These are phyloP conservation scores for Deuterostichococcus epilithicus DNA, from an alignment of 139 green algal species.

Conservation along the genomic window DNA sequence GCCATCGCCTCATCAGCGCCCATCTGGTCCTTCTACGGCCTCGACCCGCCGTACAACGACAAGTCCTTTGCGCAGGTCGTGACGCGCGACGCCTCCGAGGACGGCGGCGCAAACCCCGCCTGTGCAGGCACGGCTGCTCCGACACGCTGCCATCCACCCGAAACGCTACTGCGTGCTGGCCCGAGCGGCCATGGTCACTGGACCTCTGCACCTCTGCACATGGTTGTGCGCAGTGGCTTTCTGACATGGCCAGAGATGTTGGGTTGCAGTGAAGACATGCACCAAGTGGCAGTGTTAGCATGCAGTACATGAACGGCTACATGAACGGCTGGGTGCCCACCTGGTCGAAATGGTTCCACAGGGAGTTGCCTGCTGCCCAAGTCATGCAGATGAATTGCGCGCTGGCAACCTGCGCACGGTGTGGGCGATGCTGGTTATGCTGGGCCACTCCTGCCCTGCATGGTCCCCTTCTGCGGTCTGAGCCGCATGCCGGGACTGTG, in stretches of 20 bases:
- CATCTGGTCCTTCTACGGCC: constrained; percentile 81
- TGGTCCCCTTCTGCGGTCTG: no score
- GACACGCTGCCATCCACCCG: neutral
- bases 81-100: constrained; percentile 37
- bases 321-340: no score
- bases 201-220: neutral
- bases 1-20: constrained; percentile 87
- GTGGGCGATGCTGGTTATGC: no score
- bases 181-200: neutral
- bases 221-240: neutral
- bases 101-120: constrained; percentile 24
- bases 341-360: no score
- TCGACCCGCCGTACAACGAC: constrained; percentile 34
- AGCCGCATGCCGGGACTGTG: no score
- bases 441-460: no score
- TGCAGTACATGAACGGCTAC: no score
- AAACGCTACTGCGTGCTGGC: neutral
- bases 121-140: neutral
- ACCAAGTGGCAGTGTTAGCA: no score
- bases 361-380: no score
- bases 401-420: no score
- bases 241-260: neutral
- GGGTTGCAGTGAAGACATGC: neutral
- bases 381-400: no score
- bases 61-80: constrained; percentile 43